Evolutionary conservation across 768 basidiomycete species (phyloP).

Genomic region (Hypsizygus marmoreus): DNA sequence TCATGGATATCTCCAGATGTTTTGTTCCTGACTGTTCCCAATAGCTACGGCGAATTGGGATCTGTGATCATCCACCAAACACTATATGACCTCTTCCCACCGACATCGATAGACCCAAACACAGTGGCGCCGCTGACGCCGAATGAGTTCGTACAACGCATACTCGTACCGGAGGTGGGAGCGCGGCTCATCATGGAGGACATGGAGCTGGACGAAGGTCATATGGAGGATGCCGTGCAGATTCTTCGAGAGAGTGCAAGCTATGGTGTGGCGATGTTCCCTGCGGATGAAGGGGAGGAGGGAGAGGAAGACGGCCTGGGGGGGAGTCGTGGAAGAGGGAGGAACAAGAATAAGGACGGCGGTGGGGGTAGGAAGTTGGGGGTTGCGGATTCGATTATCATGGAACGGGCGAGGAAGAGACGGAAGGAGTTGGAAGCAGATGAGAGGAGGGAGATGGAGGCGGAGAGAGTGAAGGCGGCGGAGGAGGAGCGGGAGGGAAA

Average conservation of each 20-base stretch:
- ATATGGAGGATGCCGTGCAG: conserved; percentile 46
- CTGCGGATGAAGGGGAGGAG: conserved; percentile 59
- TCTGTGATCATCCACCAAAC: conserved; percentile 80
- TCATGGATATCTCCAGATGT: background rate
- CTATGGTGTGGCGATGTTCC: conserved; percentile 88
- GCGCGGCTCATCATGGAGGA: conserved; percentile 84
- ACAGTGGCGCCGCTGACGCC: conserved; percentile 65
- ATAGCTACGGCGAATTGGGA: conserved; percentile 85
- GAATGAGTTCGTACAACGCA: conserved; percentile 75
- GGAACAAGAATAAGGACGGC: conserved; percentile 19
- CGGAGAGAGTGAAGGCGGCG: conserved; percentile 14
- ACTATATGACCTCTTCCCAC: conserved; percentile 75
- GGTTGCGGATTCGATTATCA: conserved; percentile 52
- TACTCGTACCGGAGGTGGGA: conserved; percentile 91
- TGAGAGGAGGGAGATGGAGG: conserved; percentile 34
- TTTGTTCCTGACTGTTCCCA: too few relatives aligned
- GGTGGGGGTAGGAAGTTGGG: conserved; percentile 35
- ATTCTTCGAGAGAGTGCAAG: conserved; percentile 75
- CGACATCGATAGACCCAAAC: conserved; percentile 51
- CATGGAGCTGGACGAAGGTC: conserved; percentile 43
- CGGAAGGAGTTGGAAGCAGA: conserved; percentile 51
- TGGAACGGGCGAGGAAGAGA: conserved; percentile 55
- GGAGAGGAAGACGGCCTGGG: too few relatives aligned
- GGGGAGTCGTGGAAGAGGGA: conserved; percentile 25
- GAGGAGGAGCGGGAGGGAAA: conserved; percentile 17